phyloP scores from a whole-genome alignment of 495 filamentous ascomycete genomes.

The Apiosordaria backusii region DNA sequence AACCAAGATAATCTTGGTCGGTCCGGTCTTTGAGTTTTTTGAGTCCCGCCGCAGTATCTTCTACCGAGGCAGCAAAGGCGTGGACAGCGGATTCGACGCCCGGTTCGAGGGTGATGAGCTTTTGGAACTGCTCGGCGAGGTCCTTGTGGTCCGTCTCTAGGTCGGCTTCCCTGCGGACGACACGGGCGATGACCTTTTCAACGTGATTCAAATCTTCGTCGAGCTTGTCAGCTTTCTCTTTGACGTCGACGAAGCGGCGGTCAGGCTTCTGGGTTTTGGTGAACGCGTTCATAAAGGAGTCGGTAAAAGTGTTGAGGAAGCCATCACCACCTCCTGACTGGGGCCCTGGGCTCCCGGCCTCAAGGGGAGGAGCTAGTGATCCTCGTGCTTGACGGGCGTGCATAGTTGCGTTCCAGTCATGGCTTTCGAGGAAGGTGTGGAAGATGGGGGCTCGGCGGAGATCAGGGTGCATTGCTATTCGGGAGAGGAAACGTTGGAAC shows the following conservation, averaged over 20 bases:
- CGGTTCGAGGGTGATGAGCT: conserved; percentile 83
- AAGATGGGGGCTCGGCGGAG: conserved; percentile 80
- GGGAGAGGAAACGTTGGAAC: conserved; percentile 84
- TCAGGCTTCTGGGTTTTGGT: conserved; percentile 94
- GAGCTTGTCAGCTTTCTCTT: conserved; percentile 89
- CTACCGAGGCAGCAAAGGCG: conserved; percentile 79
- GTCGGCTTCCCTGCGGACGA: conserved; percentile 83
- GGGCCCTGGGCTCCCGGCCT: conserved; percentile 13
- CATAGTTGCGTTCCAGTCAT: conserved; percentile 97
- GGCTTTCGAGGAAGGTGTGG: conserved; percentile 83
- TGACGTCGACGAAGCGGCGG: conserved; percentile 88
- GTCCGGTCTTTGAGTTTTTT: conserved; percentile 81
- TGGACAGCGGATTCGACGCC: conserved; percentile 76
- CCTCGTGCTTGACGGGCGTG: conserved; percentile 63
- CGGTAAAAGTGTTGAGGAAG: conserved; percentile 89
- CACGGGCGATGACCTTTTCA: conserved; percentile 86
- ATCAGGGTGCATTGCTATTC: conserved; percentile 81
- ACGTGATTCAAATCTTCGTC: conserved; percentile 92
- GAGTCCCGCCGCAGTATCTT: conserved; percentile 73
- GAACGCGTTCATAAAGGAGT: conserved; percentile 97
- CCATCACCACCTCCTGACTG: conserved; percentile 46
- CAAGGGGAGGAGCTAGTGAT: conserved; percentile 37
- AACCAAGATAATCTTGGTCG: conserved; percentile 91
- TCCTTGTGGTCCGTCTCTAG: conserved; percentile 87
- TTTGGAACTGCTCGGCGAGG: conserved; percentile 88